Percentiles rank a stretch among this genome's conserved stretches.
These are phyloP conservation scores for Fusarium sp. DNA, from an alignment of 2,329 filamentous ascomycete species.

Conservation along the genomic window DNA sequence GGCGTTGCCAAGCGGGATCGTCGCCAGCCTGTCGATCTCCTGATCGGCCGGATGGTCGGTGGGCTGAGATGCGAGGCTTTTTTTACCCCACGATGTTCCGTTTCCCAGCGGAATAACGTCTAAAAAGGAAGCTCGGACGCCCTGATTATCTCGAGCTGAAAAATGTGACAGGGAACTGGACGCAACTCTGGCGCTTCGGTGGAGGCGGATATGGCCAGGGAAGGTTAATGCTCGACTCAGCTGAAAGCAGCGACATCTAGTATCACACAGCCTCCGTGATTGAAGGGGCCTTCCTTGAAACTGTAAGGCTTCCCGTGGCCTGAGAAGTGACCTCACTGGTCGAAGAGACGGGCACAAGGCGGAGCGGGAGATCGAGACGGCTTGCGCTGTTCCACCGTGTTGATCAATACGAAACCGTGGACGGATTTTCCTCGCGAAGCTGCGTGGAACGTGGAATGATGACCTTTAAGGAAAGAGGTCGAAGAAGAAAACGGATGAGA, in stretches of 20 bases:
- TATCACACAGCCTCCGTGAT: not conserved
- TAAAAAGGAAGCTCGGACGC: slow-evolving; percentile 1
- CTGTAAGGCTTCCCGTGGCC: not conserved
- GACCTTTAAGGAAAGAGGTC: not conserved
- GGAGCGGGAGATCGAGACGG: not conserved
- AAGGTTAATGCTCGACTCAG: slow-evolving; percentile 7
- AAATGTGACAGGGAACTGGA: slow-evolving; percentile 20
- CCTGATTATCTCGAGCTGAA: slow-evolving; percentile 31
- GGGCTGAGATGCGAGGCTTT: not conserved
- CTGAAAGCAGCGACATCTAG: slow-evolving; percentile 21
- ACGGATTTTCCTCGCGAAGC: not conserved
- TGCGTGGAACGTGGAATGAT: slow-evolving; percentile 9
- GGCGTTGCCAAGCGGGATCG: slow-evolving; percentile 20
- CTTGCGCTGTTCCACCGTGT: slow-evolving; percentile 6
- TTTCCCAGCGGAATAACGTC: not conserved
- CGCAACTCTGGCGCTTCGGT: slow-evolving; percentile 17
- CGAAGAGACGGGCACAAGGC: not conserved
- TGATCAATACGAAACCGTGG: slow-evolving; percentile 33
- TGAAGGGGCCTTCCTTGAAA: slow-evolving; percentile 5
- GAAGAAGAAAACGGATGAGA: not conserved
- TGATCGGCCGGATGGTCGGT: slow-evolving; percentile 20
- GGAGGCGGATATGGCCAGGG: not conserved
- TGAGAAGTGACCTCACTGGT: not conserved
- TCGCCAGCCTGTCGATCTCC: slow-evolving; percentile 14
- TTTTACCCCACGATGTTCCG: slow-evolving; percentile 6